Conservation (phyloP, 768 basidiomycete species). For the Hygrocybe coccinea region DNA sequence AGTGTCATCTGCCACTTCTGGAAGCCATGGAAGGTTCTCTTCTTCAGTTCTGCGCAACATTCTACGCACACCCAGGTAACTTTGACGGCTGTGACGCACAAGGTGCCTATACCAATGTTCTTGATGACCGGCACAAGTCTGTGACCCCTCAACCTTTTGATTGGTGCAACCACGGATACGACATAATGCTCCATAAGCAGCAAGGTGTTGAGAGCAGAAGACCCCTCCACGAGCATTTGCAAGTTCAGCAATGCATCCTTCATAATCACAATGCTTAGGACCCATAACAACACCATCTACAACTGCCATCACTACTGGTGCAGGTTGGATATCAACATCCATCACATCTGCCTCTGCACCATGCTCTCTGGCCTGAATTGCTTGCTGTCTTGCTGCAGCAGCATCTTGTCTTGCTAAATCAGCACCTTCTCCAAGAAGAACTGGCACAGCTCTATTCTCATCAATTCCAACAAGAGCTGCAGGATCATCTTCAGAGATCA, state of each 20-base stretch:
- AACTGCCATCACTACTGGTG: conserved; percentile 9
- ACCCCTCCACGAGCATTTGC: conserved; percentile 5
- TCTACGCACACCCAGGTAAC: neutral
- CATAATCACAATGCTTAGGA: conserved; percentile 10
- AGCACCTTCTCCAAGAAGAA: neutral
- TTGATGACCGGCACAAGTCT: conserved; percentile 6
- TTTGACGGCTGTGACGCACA: neutral
- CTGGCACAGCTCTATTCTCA: conserved; percentile 5
- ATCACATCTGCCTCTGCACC: neutral
- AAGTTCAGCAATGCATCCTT: conserved; percentile 1
- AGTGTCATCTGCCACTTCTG: neutral
- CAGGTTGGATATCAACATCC: neutral
- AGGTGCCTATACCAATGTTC: neutral
- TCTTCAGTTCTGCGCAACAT: conserved; percentile 1
- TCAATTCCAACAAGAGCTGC: neutral
- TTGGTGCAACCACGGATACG: conserved; percentile 6
- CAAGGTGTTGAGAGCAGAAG: conserved; percentile 5
- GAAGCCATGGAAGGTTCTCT: conserved; percentile 2
- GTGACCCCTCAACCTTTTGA: neutral
- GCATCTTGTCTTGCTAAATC: neutral
- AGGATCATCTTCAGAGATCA: conserved; percentile 1
- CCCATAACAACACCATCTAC: conserved; percentile 15
- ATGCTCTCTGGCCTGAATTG: neutral
- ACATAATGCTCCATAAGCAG: neutral
- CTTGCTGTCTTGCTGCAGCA: neutral